These are phyloP conservation scores for Cytospora mali DNA, from an alignment of 2,329 filamentous ascomycete genomes.

Conservation along the genomic window DNA sequence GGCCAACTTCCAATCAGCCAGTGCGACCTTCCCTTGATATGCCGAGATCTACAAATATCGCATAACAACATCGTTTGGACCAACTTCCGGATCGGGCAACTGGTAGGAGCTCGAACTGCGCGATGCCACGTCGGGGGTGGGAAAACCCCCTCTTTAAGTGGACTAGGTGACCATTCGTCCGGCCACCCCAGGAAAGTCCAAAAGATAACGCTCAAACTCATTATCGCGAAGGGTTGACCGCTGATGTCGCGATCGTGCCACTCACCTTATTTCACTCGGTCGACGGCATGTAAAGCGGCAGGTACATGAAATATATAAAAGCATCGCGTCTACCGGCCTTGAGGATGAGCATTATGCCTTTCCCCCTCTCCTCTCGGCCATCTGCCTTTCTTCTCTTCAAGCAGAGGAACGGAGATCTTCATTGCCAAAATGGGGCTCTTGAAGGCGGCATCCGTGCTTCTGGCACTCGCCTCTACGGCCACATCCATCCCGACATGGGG, in stretches of 20 bases:
- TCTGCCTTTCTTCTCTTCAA: conserved; percentile 9
- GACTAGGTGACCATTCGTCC: not conserved
- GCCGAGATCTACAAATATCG: not conserved
- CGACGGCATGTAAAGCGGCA: too few relatives aligned
- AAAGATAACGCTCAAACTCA: not conserved
- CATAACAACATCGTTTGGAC: not conserved
- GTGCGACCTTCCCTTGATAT: not conserved
- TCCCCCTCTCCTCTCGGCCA: conserved; percentile 1
- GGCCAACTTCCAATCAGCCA: too few relatives aligned
- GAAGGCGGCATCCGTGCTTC: conserved; percentile 14
- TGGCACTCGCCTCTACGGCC: conserved; percentile 18
- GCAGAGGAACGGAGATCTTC: not conserved
- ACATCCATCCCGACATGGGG: conserved; percentile 12
- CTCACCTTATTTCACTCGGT: not conserved
- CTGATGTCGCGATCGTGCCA: not conserved
- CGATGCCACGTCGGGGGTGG: conserved; percentile 10
- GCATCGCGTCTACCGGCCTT: too few relatives aligned
- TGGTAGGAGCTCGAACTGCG: not conserved
- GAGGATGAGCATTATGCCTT: not conserved
- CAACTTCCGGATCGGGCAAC: conserved; percentile 14
- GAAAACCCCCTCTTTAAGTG: not conserved
- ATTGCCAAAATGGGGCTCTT: conserved; percentile 16
- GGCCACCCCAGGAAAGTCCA: not conserved
- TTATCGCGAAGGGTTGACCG: not conserved
- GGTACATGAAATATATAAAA: not conserved